Base-by-base conservation (phyloP, 2,329 filamentous ascomycete genomes). In the Tricladium varicosporioides region DNA sequence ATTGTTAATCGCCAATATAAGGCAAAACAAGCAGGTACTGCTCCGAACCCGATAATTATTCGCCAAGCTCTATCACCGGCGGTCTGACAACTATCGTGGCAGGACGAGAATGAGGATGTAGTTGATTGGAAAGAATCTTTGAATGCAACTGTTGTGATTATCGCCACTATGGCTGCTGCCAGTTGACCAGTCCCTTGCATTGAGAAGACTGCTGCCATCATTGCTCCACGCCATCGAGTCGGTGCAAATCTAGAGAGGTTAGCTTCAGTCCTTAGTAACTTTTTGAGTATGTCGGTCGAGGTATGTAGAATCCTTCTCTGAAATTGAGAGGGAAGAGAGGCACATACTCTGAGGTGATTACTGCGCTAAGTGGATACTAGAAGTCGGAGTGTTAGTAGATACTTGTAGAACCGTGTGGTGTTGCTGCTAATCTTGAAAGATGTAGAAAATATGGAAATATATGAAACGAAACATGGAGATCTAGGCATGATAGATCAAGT, bases 161-260 rank as follows among this genome's bases (percentile, higher is more conserved):
- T 77, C 70, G 91, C 87, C 62, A 94, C 79, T 19, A 94, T 81
- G 48, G 88, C 88, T 49, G 87, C 89, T 31, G 77, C 79, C 50
- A 94, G 84, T 73, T 94, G 90, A n/a, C 91, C 89, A 51, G 93
- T 81, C 62, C 90, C 90, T 72, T 95, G 91, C 88, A 92, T 93
- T 63, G 89, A 88, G 68, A 94, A 94, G 54, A 94, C 91, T 10
- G 88, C 80, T 22, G 83, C 88, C 87, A 95, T 92, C 87, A 94
- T 94, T 63, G 89, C 89, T 64, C 89, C 89, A 72, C 90, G 79
- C 85, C 89, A 92, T 74, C 88, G 91, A 49, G 89, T 94, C 2
- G 87, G 92, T 5, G 90, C 89, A 67, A 94, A 94, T 77, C 94
- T 90, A 2, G 89, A 91, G 9, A 90, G 93, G 66, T 94, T 94